phyloP scores from a whole-genome alignment of 306 rosid genomes.

The Mimosa pudica region DNA sequence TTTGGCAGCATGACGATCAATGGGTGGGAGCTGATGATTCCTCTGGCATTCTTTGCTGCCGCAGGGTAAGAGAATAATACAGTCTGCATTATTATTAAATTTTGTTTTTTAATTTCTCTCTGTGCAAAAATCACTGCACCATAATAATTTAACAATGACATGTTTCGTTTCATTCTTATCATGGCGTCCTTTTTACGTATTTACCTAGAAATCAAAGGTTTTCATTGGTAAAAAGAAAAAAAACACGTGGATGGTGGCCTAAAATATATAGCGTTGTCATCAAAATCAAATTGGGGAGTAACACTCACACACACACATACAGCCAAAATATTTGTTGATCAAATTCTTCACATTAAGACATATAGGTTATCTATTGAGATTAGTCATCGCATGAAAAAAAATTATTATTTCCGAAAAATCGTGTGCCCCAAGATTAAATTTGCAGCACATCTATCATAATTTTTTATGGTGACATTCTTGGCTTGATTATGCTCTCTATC shows the following conservation, averaged over 20 bases:
- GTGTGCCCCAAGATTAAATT: not conserved
- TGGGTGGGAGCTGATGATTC: slow-evolving; percentile 69
- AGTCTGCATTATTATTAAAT: not conserved
- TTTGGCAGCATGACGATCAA: slow-evolving; percentile 63
- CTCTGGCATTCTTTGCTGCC: slow-evolving; percentile 59
- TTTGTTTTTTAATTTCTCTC: not conserved
- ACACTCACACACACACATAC: not conserved
- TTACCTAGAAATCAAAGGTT: not conserved
- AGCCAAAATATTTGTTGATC: not conserved
- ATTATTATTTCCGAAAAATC: too few species aligned
- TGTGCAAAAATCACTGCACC: not conserved
- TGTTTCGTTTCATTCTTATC: not conserved
- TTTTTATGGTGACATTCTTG: not conserved
- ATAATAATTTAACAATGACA: not conserved
- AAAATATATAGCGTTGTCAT: not conserved
- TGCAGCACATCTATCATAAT: not conserved
- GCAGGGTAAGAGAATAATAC: slow-evolving; percentile 42
- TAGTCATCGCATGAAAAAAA: too few species aligned
- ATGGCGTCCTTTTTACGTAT: not conserved
- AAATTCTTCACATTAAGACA: not conserved
- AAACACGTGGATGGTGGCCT: not conserved
- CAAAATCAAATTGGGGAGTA: not conserved
- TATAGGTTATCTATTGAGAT: not conserved
- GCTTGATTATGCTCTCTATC: too few species aligned
- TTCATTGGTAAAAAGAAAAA: too few species aligned